These are phyloP conservation scores for Colletotrichum eremochloae DNA, from an alignment of 2,329 filamentous ascomycete species.

Conservation along the genomic window DNA sequence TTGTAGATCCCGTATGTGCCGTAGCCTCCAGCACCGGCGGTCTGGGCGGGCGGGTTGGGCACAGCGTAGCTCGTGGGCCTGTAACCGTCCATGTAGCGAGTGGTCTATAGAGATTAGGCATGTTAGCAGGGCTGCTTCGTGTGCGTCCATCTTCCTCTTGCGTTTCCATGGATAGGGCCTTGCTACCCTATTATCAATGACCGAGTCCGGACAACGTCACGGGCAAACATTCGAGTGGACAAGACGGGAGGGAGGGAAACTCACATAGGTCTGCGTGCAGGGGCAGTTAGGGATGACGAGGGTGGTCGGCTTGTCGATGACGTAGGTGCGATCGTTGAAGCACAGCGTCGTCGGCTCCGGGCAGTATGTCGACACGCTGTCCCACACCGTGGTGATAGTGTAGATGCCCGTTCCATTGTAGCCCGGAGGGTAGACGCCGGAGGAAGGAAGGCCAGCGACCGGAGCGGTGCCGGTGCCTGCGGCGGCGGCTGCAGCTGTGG, in stretches of 20 bases:
- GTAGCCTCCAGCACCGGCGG: neutral
- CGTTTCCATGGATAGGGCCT: neutral
- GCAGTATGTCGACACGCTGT: conserved; percentile 57
- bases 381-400: conserved; percentile 54
- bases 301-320: conserved; percentile 66
- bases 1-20: neutral
- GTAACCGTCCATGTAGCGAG: neutral
- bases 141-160: neutral
- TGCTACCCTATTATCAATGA: no score
- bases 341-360: conserved; percentile 57
- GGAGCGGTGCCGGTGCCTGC: conserved; percentile 26
- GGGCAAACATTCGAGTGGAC: neutral
- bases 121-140: neutral
- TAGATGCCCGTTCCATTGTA: conserved; percentile 45
- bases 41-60: conserved; percentile 20
- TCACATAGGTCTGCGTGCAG: conserved; percentile 55
- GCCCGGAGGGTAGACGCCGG: conserved; percentile 28
- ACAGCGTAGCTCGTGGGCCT: conserved; percentile 12
- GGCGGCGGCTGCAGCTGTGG: conserved; percentile 30
- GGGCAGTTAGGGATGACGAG: conserved; percentile 69
- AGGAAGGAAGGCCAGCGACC: neutral
- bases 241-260: neutral
- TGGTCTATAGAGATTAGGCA: neutral
- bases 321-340: conserved; percentile 60
- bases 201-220: neutral